A percentile compares a stretch with the other conserved stretches of the same genome.
Conservation (phyloP, 2,329 filamentous ascomycete species). For the Aureobasidium sp. region DNA sequence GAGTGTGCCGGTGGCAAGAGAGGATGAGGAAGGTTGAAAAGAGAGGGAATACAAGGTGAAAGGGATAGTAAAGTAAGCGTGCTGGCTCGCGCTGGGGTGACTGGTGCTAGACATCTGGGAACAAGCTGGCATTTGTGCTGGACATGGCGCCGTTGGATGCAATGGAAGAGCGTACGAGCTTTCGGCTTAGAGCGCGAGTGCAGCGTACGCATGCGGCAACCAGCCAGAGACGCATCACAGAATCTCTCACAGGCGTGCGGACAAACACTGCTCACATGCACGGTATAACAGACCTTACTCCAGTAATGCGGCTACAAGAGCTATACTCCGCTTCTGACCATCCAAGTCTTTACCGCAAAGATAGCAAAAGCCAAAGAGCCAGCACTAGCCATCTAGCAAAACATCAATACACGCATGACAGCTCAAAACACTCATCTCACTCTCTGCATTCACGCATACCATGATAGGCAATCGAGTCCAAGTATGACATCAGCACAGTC, state of each 20-base stretch:
- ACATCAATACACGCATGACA: neutral
- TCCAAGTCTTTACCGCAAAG: neutral
- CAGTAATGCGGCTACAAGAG: neutral
- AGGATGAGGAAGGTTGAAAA: neutral
- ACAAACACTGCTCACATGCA: neutral
- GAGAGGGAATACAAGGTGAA: neutral
- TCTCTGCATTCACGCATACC: neutral
- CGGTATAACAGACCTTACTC: neutral
- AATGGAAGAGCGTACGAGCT: neutral
- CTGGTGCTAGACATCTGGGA: neutral
- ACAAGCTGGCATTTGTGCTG: neutral
- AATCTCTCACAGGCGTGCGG: neutral
- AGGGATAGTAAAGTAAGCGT: neutral
- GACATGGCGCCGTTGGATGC: neutral
- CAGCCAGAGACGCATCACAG: neutral
- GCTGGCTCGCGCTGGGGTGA: neutral
- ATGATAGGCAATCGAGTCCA: neutral
- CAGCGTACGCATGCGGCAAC: neutral
- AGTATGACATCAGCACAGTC: neutral
- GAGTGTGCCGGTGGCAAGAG: neutral
- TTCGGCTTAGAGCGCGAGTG: neutral
- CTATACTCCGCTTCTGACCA: neutral
- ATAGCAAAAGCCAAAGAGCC: neutral
- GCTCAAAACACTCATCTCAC: neutral
- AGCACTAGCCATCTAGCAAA: neutral